A percentile compares a stretch with the other conserved stretches of the same genome.
Conservation (phyloP, 1,284 basidiomycete genomes). For the Rhodotorula sp. region DNA sequence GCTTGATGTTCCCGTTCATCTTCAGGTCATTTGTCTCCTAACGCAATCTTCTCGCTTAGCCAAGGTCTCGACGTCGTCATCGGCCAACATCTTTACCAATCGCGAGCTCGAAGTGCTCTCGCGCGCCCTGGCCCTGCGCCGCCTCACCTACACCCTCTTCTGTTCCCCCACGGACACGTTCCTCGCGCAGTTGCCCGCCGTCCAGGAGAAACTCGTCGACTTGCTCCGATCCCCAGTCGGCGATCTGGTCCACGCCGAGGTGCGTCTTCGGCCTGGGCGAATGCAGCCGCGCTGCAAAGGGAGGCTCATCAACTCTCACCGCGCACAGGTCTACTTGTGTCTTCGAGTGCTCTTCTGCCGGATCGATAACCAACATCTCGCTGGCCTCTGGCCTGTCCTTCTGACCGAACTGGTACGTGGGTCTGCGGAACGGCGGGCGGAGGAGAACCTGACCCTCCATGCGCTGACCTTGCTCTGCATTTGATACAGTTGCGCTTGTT, state of each 20-base stretch:
- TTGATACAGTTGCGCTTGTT: constrained; percentile 57
- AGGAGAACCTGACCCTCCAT: too few species aligned
- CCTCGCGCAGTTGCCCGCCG: constrained; percentile 80
- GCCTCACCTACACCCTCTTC: constrained; percentile 81
- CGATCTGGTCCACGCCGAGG: constrained; percentile 86
- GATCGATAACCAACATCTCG: constrained; percentile 84
- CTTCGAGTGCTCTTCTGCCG: constrained; percentile 87
- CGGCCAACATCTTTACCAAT: constrained; percentile 95
- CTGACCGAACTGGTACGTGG: constrained; percentile 77
- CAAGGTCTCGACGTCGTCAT: constrained; percentile 78
- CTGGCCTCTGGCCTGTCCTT: constrained; percentile 95
- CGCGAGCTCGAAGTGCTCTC: constrained; percentile 87
- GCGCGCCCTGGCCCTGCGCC: constrained; percentile 81
- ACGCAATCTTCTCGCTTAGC: constrained; percentile 52
- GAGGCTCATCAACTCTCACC: too few species aligned
- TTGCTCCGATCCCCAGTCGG: constrained; percentile 73
- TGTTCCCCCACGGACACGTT: constrained; percentile 86
- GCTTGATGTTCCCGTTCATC: background rate
- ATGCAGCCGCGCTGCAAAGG: too few species aligned
- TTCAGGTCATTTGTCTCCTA: background rate
- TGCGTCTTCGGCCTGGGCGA: constrained; percentile 47
- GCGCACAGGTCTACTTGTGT: constrained; percentile 70
- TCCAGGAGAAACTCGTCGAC: constrained; percentile 96
- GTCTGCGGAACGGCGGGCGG: background rate
- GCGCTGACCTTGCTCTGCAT: background rate